These are phyloP conservation scores for Hsuehochloa calcarea DNA, from an alignment of 176 grass and related monocot genomes.

Conservation along the genomic window DNA sequence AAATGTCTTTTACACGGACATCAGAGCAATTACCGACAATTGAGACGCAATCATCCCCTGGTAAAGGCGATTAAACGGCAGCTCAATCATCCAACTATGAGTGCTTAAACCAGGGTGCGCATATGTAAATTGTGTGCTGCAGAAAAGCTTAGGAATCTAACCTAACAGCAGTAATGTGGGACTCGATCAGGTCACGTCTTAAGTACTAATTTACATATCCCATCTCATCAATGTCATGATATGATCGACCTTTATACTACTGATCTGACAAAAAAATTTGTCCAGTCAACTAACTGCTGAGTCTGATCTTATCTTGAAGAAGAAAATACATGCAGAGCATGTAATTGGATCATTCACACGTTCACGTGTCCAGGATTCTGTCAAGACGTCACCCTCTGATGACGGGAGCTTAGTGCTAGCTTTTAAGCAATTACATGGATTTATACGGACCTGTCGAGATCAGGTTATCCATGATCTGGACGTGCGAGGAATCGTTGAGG, in stretches of 20 bases:
- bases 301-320: constrained; percentile 12
- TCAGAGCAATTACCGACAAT: constrained; percentile 71
- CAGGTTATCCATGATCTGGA: constrained; percentile 50
- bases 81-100: neutral
- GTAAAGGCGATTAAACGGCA: neutral
- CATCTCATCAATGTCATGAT: neutral
- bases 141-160: neutral
- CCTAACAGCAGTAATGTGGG: neutral
- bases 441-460: constrained; percentile 54
- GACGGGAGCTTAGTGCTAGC: neutral
- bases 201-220: neutral
- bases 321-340: neutral
- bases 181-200: neutral
- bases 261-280: neutral
- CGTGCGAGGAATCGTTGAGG: constrained; percentile 50
- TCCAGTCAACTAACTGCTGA: constrained; percentile 8
- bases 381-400: neutral
- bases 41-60: constrained; percentile 91
- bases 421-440: neutral
- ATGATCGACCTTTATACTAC: neutral
- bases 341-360: neutral
- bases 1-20: constrained; percentile 48
- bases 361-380: neutral
- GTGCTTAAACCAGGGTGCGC: neutral
- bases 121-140: neutral